phyloP scores from a whole-genome alignment of 2,329 filamentous ascomycete genomes.

The Neophaeococcomyces mojaviensis region DNA sequence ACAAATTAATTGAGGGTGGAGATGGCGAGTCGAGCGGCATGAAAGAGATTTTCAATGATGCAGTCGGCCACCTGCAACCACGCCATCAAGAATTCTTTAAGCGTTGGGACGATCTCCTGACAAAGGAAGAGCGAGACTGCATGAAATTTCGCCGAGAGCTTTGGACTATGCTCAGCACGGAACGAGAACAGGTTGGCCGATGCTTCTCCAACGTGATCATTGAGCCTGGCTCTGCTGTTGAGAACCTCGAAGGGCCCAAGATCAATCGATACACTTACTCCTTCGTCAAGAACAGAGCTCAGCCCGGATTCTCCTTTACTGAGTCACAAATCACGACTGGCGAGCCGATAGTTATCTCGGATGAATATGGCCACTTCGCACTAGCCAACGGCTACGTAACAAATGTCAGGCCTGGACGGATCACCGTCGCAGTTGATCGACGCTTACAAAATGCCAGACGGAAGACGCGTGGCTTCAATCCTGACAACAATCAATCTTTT shows the following conservation, averaged over 20 bases:
- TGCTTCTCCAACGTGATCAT: constrained; percentile 87
- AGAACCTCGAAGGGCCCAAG: constrained; percentile 63
- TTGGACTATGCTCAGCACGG: constrained; percentile 88
- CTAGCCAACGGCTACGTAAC: constrained; percentile 87
- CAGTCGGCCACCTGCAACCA: constrained; percentile 68
- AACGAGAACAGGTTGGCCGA: constrained; percentile 79
- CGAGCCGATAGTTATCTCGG: constrained; percentile 92
- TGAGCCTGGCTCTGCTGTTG: constrained; percentile 64
- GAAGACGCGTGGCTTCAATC: constrained; percentile 67
- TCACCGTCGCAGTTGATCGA: constrained; percentile 85
- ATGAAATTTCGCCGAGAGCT: constrained; percentile 81
- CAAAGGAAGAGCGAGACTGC: constrained; percentile 86
- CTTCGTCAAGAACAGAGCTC: constrained; percentile 62
- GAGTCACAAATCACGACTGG: constrained; percentile 83
- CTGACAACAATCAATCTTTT: constrained; percentile 73
- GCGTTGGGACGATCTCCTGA: constrained; percentile 89
- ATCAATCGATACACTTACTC: constrained; percentile 89
- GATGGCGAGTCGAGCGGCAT: constrained; percentile 74
- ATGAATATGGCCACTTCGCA: constrained; percentile 90
- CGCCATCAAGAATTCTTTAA: constrained; percentile 75
- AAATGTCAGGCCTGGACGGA: constrained; percentile 63
- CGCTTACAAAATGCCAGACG: constrained; percentile 79
- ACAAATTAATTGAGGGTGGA: constrained; percentile 80
- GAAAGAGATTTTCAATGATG: constrained; percentile 71
- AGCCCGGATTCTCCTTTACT: constrained; percentile 67